Evolutionary conservation across 2,329 filamentous ascomycete genomes (phyloP), one percentile per base, ranked within the genome.

Genomic region (Graphilbum ipis-grandicollis): DNA sequence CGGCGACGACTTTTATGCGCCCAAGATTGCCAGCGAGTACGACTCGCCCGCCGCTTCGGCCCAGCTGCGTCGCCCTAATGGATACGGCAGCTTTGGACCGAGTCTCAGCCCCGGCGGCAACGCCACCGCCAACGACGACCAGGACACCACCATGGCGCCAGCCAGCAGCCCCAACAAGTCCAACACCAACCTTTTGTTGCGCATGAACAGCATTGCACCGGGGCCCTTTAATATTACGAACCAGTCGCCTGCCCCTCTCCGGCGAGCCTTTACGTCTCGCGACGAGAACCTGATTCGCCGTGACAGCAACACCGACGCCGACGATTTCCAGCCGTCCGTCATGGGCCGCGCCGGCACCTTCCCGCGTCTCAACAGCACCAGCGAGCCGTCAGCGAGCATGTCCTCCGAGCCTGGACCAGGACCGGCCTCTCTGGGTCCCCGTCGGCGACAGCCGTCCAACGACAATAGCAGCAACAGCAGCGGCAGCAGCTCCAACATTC

Each of bases 161-260:
- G 59, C 65, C 5, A 52, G 60, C 17, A 73, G 62, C 43, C 68
- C 70, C 34, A 57, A 55, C 43, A 60, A 56, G 41, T 50, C 53
- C 9, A 19, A 28, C 31, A 19, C 4, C n/a, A 59, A 50, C 28
- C 47, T 82, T 21, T 48, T 79, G 46, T 65, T 70, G 43, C 67
- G 72, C 36, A 71, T 81, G 63, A 68, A 80, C 45, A 66, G 59
- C 9, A 76, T 81, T 48, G 64, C 71, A 2, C 71, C 76, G 1
- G 76, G 74, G 0, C 76, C 77, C 0, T 80, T 82, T 46, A 71
- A 74, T 43, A 52, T 63, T 56, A 44, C 57, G 54, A 44, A 48
- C 17, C 36, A 32, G 38, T 48, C 43, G 44, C 43, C 44, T 6
- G 28, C 8, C 28, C n/a, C n/a, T n/a, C 48, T 50, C 13, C 38